Evolutionary conservation across 148 eudicot genomes (phyloP).

Genomic region (Salicornia ramosissima): DNA sequence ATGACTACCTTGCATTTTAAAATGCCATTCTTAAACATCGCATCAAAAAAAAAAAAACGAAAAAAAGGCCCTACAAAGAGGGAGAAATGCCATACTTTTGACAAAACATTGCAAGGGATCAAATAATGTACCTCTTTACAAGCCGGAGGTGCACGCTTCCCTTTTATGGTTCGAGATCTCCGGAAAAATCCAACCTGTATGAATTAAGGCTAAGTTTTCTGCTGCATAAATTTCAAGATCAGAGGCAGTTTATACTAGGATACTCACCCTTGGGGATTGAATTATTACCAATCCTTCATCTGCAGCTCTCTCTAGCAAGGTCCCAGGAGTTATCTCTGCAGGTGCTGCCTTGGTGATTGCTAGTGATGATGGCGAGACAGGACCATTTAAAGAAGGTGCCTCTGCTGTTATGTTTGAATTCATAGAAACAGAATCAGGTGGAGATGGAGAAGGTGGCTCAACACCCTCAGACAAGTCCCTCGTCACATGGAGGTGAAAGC

Average conservation of each 20-base stretch:
- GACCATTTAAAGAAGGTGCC: slow-evolving; percentile 44
- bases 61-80: neutral
- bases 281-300: slow-evolving; percentile 72
- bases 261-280: slow-evolving; percentile 72
- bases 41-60: too few relatives aligned
- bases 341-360: slow-evolving; percentile 49
- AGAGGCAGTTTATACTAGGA: slow-evolving; percentile 7
- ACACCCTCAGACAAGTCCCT: slow-evolving; percentile 47
- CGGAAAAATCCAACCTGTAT: slow-evolving; percentile 87
- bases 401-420: slow-evolving; percentile 30
- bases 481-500: slow-evolving; percentile 67
- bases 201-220: slow-evolving; percentile 8
- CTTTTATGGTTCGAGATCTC: slow-evolving; percentile 78
- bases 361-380: slow-evolving; percentile 54
- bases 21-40: too few relatives aligned
- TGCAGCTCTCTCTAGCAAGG: slow-evolving; percentile 56
- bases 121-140: slow-evolving; percentile 69
- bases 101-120: neutral
- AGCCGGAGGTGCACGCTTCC: slow-evolving; percentile 73
- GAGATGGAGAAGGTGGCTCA: slow-evolving; percentile 34
- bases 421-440: slow-evolving; percentile 46
- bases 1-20: too few relatives aligned
- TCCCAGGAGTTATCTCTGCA: slow-evolving; percentile 33
- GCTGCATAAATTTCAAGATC: slow-evolving; percentile 3
- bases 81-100: neutral